Evolutionary conservation across 2,329 filamentous ascomycete species (phyloP), one percentile per base, ranked within the genome.

Genomic region (Cladosporium phlei): DNA sequence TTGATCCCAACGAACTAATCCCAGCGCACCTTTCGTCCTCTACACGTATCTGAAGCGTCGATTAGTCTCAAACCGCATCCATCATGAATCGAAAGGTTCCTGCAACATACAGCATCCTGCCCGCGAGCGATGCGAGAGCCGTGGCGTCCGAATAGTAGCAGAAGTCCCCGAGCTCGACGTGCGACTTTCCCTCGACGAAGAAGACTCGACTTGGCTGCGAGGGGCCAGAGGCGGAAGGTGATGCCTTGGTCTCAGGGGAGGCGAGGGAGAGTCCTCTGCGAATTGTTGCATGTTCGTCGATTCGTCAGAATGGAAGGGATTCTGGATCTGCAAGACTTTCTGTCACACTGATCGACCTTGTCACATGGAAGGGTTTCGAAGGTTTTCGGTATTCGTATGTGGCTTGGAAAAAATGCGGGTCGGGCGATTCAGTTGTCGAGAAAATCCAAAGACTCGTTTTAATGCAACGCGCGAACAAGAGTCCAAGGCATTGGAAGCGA

Each of bases 101-200:
- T n/a, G 9, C 17, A 63, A 69, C 56, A 62, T 71, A 71, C 75
- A 77, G 55, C 75, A 78, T 47, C 75, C 75, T 25, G 73, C 76
- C 50, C 75, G 64, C 38, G 75, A 77, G 46, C 75, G 69, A 46
- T 76, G 74, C 30, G 75, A 75, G 11, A 77, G 65, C 42, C 74
- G 69, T 19, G 73, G 60, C 8, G 57, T 45, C 10, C 59, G 53
- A 28, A 53, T 46, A 10, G 52, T 47, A 14, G 45, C 28, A 12
- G 52, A 48, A n/a, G n/a, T n/a, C n/a, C n/a, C n/a, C 49, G 52
- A 24, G 51, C 49, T 28, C 38, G 47, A 67, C 29, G 66, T 5
- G 62, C 43, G 66, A 37, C 42, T 24, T 20, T 34, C 30, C 27
- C 35, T 38, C 9, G 34, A n/a, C n/a, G n/a, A 9, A 6, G 44